Evolutionary conservation across 495 filamentous ascomycete species (phyloP).

Genomic region (Hyaloscypha hepaticicola): DNA sequence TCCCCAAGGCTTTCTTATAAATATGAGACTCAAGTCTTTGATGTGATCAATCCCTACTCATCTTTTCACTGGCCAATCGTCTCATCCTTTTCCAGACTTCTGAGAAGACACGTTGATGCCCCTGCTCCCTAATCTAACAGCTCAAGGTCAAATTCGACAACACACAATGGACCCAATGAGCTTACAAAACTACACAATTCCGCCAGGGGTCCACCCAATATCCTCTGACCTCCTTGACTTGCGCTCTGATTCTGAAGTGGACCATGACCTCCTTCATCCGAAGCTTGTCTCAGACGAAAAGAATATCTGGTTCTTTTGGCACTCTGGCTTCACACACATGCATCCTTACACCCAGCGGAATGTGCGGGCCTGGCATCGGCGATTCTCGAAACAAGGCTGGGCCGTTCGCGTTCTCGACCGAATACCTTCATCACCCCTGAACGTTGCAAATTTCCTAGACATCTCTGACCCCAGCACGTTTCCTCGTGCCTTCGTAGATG

Average conservation of each 20-base stretch:
- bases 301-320: slow-evolving; percentile 60
- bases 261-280: slow-evolving; percentile 44
- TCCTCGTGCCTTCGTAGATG: slow-evolving; percentile 48
- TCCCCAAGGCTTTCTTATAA: background rate
- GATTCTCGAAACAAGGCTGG: slow-evolving; percentile 51
- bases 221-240: slow-evolving; percentile 40
- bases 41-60: background rate
- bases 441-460: slow-evolving; percentile 50
- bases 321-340: slow-evolving; percentile 46
- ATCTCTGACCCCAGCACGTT: slow-evolving; percentile 42
- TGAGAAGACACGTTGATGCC: background rate
- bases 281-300: slow-evolving; percentile 43
- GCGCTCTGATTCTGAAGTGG: slow-evolving; percentile 46
- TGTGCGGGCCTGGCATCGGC: slow-evolving; percentile 55
- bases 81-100: background rate
- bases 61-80: background rate
- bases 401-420: slow-evolving; percentile 50
- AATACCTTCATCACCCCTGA: slow-evolving; percentile 40
- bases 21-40: background rate
- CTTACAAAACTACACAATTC: slow-evolving; percentile 32
- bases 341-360: slow-evolving; percentile 54
- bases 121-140: background rate
- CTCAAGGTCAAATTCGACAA: background rate
- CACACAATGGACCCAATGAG: background rate
- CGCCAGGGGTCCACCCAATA: slow-evolving; percentile 36